A percentile compares a stretch with the other conserved stretches of the same genome.
These are phyloP conservation scores for Dendrobium chrysotoxum DNA, from an alignment of 106 monocot genomes.

Conservation along the genomic window DNA sequence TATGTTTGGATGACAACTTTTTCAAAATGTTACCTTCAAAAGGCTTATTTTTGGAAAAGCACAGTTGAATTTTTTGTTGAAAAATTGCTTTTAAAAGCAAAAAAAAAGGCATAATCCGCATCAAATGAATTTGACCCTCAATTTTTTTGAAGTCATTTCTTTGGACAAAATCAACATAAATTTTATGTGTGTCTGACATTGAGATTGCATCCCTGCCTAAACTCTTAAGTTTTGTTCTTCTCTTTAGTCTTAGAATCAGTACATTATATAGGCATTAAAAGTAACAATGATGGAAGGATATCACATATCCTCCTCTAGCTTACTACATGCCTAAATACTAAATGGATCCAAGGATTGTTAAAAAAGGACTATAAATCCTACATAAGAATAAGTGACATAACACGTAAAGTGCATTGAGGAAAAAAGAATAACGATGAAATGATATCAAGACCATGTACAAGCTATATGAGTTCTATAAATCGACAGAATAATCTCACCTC, in stretches of 20 bases:
- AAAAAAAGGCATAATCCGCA: no score
- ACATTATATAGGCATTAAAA: neutral
- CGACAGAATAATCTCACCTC: conserved; percentile 33
- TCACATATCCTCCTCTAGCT: neutral
- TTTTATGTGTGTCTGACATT: neutral
- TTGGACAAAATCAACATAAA: neutral
- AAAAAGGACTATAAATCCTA: neutral
- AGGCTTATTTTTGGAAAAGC: no score
- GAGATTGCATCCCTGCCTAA: neutral
- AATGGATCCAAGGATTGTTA: neutral
- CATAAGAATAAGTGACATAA: neutral
- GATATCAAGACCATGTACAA: neutral
- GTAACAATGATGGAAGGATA: neutral
- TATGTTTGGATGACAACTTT: no score
- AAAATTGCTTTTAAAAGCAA: no score
- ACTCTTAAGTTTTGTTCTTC: neutral
- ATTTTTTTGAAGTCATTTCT: no score
- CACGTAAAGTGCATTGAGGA: neutral
- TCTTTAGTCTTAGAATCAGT: neutral
- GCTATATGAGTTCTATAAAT: neutral
- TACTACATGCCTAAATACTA: neutral
- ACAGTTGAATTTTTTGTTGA: no score
- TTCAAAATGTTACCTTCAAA: no score
- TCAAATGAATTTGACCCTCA: no score
- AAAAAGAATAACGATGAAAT: neutral